These are phyloP conservation scores for Aspergillus sclerotialis DNA, from an alignment of 2,329 filamentous ascomycete species.

Conservation along the genomic window DNA sequence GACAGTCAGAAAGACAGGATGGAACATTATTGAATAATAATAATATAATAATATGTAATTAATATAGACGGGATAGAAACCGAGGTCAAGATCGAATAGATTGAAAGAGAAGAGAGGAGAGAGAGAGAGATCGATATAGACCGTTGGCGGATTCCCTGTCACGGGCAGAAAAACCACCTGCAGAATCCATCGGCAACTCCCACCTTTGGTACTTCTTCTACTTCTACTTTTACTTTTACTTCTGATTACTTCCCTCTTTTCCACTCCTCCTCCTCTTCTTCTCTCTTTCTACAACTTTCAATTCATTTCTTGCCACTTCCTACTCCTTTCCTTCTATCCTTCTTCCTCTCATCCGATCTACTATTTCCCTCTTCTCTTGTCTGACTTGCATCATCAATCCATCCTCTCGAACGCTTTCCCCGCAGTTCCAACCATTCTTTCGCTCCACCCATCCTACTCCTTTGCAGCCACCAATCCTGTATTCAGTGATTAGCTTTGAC, in stretches of 20 bases:
- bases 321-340: neutral
- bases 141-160: too few relatives aligned
- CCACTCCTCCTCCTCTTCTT: conserved; percentile 1
- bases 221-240: conserved; percentile 1
- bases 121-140: too few relatives aligned
- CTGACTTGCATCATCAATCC: conserved; percentile 2
- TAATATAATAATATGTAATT: too few relatives aligned
- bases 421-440: conserved; percentile 7
- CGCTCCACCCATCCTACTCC: conserved; percentile 6
- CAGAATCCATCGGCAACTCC: neutral
- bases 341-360: conserved; percentile 1
- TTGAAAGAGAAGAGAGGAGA: too few relatives aligned
- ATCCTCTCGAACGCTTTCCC: conserved; percentile 6
- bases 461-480: neutral
- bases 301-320: neutral
- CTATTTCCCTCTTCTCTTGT: conserved; percentile 2
- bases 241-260: conserved; percentile 2
- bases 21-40: too few relatives aligned
- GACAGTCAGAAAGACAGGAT: too few relatives aligned
- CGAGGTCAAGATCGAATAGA: too few relatives aligned
- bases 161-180: too few relatives aligned
- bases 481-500: neutral
- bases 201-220: neutral
- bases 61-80: too few relatives aligned
- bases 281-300: neutral